A percentile compares a stretch with the other conserved stretches of the same genome.
phyloP scores from a whole-genome alignment of 306 rosid genomes.

The Cicer cuneatum region DNA sequence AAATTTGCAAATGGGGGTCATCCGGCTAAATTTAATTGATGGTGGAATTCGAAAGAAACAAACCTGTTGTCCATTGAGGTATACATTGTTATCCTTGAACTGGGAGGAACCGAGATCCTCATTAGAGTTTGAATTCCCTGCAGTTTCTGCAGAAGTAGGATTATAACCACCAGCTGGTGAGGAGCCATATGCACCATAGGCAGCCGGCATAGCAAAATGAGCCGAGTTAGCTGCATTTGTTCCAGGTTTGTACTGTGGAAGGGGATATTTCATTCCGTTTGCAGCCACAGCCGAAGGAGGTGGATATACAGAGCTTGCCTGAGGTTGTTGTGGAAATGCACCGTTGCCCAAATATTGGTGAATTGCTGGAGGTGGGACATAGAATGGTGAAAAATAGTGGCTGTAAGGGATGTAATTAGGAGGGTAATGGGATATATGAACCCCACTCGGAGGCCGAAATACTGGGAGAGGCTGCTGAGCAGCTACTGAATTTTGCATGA shows the following conservation, averaged over 20 bases:
- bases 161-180: constrained; percentile 70
- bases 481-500: constrained; percentile 85
- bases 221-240: constrained; percentile 74
- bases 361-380: constrained; percentile 80
- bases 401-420: constrained; percentile 86
- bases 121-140: constrained; percentile 69
- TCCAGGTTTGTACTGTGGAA: constrained; percentile 88
- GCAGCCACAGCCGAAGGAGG: constrained; percentile 71
- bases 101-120: constrained; percentile 87
- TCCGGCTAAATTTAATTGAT: background rate
- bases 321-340: constrained; percentile 93
- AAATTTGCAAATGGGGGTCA: background rate
- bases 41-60: constrained; percentile 34
- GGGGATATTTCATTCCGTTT: constrained; percentile 82
- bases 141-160: constrained; percentile 71
- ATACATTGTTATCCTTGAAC: constrained; percentile 84
- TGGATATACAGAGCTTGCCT: constrained; percentile 77
- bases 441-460: constrained; percentile 75
- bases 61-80: constrained; percentile 97
- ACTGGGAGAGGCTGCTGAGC: constrained; percentile 90
- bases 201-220: constrained; percentile 77
- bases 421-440: constrained; percentile 88
- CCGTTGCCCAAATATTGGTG: constrained; percentile 93
- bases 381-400: constrained; percentile 84
- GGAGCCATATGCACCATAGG: constrained; percentile 87